phyloP scores from a whole-genome alignment of 2,329 filamentous ascomycete genomes.

The Paraphoma chrysanthemicola region DNA sequence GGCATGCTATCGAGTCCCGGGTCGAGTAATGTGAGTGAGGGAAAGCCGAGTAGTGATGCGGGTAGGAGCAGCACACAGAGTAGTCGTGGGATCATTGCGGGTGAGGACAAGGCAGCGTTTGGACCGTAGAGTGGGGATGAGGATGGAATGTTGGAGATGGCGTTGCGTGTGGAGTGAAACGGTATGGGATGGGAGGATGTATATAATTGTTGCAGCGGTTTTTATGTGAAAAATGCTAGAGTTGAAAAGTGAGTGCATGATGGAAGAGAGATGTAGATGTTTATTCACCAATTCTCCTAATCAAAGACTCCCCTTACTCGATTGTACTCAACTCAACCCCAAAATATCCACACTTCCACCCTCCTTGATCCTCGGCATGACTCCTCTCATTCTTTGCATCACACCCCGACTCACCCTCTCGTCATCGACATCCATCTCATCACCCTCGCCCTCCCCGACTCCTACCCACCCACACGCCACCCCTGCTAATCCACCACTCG shows the following conservation, averaged over 20 bases:
- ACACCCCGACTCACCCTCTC: conserved; percentile 6
- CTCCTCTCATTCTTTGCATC: conserved; percentile 5
- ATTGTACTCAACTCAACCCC: conserved; percentile 7
- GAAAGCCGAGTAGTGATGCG: conserved; percentile 42
- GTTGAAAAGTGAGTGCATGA: no score
- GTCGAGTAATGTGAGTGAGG: conserved; percentile 38
- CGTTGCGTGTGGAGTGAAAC: conserved; percentile 2
- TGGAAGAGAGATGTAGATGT: neutral
- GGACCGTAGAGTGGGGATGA: conserved; percentile 13
- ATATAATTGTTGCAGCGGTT: neutral
- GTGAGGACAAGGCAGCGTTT: conserved; percentile 22
- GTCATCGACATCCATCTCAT: neutral
- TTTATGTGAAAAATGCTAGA: neutral
- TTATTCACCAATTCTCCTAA: neutral
- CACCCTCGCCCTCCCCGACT: conserved; percentile 3
- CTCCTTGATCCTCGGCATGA: conserved; percentile 19
- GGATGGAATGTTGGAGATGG: neutral
- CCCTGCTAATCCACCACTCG: conserved; percentile 26
- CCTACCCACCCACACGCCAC: conserved; percentile 29
- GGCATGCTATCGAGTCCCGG: conserved; percentile 12
- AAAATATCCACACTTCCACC: conserved; percentile 36
- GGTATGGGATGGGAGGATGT: neutral
- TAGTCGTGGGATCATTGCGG: conserved; percentile 25
- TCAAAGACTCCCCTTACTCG: no score
- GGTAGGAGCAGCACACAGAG: conserved; percentile 33